Conservation (phyloP, 495 filamentous ascomycete genomes). For the Letharia lupina region DNA sequence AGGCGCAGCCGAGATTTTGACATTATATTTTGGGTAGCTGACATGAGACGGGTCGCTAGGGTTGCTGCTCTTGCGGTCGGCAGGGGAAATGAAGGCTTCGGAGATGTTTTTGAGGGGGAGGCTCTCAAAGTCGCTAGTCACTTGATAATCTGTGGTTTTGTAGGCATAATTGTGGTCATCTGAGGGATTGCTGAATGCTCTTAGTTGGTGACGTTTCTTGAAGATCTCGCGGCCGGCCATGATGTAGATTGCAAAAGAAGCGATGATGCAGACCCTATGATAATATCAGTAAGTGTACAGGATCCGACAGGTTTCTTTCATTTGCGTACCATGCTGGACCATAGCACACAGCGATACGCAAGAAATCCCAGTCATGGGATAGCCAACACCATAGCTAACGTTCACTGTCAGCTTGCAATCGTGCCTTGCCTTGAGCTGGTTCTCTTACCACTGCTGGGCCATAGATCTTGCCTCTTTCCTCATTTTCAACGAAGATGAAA, state of each 20-base stretch:
- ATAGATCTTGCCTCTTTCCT: slow-evolving; percentile 51
- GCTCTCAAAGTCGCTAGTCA: slow-evolving; percentile 10
- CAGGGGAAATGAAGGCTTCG: not conserved
- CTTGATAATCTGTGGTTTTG: slow-evolving; percentile 5
- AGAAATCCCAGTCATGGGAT: slow-evolving; percentile 54
- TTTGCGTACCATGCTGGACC: slow-evolving; percentile 65
- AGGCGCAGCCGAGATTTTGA: slow-evolving; percentile 8
- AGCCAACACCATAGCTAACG: slow-evolving; percentile 76
- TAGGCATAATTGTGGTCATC: not conserved
- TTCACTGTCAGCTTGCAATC: not conserved
- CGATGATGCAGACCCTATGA: slow-evolving; percentile 47
- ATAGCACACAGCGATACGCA: slow-evolving; percentile 72
- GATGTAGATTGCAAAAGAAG: slow-evolving; percentile 66
- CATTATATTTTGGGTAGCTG: slow-evolving; percentile 12
- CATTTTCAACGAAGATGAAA: slow-evolving; percentile 55
- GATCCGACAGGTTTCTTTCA: not conserved
- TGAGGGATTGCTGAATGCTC: slow-evolving; percentile 25
- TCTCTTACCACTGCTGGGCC: slow-evolving; percentile 56
- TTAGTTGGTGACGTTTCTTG: slow-evolving; percentile 40
- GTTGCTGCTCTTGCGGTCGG: not conserved
- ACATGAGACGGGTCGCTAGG: not conserved
- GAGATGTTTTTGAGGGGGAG: not conserved
- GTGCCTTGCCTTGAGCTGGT: not conserved
- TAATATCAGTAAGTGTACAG: not conserved
- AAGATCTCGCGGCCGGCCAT: slow-evolving; percentile 67